phyloP scores from a whole-genome alignment of 2,329 filamentous ascomycete genomes.

The Verticillium longisporum region DNA sequence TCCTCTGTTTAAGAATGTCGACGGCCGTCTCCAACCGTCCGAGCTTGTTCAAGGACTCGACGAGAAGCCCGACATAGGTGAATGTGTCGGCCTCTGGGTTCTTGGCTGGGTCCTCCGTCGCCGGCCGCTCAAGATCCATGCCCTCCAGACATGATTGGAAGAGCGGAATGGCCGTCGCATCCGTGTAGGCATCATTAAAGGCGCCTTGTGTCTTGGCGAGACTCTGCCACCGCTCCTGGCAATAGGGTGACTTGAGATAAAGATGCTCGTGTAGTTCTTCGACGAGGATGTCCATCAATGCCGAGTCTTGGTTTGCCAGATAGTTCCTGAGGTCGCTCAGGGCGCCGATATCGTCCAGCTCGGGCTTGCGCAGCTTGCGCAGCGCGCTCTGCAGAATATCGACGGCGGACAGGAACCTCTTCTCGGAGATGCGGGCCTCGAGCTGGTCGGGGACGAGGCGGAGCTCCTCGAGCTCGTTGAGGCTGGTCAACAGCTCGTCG shows the following conservation, averaged over 20 bases:
- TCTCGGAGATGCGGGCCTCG: conserved; percentile 92
- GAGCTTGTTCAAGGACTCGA: conserved; percentile 87
- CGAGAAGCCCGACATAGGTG: conserved; percentile 79
- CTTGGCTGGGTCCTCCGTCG: conserved; percentile 81
- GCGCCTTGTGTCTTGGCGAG: conserved; percentile 62
- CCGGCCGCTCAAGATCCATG: conserved; percentile 51
- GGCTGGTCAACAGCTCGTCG: conserved; percentile 77
- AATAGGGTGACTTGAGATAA: conserved; percentile 96
- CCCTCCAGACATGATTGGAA: conserved; percentile 55
- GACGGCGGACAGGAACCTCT: conserved; percentile 87
- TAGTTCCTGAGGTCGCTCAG: conserved; percentile 81
- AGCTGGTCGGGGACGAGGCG: conserved; percentile 85
- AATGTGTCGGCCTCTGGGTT: conserved; percentile 96
- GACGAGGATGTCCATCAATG: conserved; percentile 89
- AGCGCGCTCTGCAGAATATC: conserved; percentile 86
- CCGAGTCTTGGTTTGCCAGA: conserved; percentile 85
- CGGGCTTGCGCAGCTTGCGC: conserved; percentile 74
- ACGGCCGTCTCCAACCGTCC: conserved; percentile 79
- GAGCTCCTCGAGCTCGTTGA: conserved; percentile 81
- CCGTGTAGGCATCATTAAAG: conserved; percentile 40
- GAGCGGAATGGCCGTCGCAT: conserved; percentile 38
- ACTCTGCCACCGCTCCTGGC: conserved; percentile 89
- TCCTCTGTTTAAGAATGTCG: conserved; percentile 82
- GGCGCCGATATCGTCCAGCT: conserved; percentile 86
- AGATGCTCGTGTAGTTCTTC: conserved; percentile 96